Conservation (phyloP, 2,329 filamentous ascomycete species). For the Zopfia rhizophila region DNA sequence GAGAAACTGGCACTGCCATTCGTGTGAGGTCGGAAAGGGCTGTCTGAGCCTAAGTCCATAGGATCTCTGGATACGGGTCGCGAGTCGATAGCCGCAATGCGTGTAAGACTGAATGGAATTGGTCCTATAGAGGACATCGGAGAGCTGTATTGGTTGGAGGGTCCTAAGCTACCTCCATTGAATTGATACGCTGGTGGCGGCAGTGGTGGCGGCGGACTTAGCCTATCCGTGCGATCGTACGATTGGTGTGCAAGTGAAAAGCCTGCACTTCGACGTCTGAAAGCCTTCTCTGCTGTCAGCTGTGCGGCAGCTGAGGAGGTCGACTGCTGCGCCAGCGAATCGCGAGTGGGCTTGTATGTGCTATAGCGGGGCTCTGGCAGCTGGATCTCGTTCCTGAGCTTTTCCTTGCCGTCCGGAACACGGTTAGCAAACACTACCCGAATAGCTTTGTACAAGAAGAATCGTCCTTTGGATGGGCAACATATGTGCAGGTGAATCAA, state of each 20-base stretch:
- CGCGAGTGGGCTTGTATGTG: constrained; percentile 76
- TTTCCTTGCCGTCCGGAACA: constrained; percentile 95
- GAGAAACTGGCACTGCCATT: constrained; percentile 38
- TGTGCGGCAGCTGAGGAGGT: constrained; percentile 31
- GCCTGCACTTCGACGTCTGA: constrained; percentile 45
- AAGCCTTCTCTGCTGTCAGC: constrained; percentile 37
- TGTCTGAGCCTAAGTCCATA: constrained; percentile 43
- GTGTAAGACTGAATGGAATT: constrained; percentile 61
- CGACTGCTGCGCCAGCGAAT: constrained; percentile 42
- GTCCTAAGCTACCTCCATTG: constrained; percentile 39
- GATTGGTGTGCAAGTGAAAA: constrained; percentile 40
- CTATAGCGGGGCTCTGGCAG: constrained; percentile 88
- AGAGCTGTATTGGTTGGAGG: constrained; percentile 32
- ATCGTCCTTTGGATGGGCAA: constrained; percentile 82
- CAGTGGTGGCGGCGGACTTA: constrained; percentile 35
- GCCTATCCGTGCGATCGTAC: constrained; percentile 37
- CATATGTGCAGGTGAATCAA: constrained; percentile 94
- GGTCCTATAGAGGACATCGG: constrained; percentile 57
- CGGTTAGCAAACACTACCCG: constrained; percentile 96
- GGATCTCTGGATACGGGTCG: constrained; percentile 43
- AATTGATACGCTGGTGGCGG: constrained; percentile 46
- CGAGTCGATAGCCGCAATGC: constrained; percentile 39
- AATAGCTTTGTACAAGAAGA: constrained; percentile 90
- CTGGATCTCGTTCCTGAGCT: constrained; percentile 87
- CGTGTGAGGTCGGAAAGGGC: constrained; percentile 35